Percentiles rank a stretch among this genome's conserved stretches.
phyloP scores from a whole-genome alignment of 805 yeast species.

The Schwanniomyces occidentalis region DNA sequence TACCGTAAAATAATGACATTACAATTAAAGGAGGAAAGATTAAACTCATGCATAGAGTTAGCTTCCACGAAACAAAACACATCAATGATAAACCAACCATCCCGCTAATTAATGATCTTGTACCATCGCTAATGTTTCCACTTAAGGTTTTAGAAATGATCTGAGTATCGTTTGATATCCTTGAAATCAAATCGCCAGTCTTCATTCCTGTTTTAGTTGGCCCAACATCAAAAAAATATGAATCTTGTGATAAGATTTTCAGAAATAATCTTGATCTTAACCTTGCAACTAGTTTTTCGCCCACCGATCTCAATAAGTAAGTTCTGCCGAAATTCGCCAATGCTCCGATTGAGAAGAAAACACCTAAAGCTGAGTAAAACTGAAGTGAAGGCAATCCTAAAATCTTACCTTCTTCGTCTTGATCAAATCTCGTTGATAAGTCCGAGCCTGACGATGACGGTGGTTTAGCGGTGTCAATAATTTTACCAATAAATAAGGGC shows the following conservation, averaged over 20 bases:
- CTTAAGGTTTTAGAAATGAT: constrained; percentile 84
- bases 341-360: constrained; percentile 71
- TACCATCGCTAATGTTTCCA: constrained; percentile 89
- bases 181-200: constrained; percentile 88
- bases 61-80: constrained; percentile 79
- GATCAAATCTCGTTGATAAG: neutral
- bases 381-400: constrained; percentile 63
- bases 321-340: constrained; percentile 79
- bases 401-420: constrained; percentile 9
- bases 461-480: constrained; percentile 57
- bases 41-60: constrained; percentile 78
- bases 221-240: constrained; percentile 85
- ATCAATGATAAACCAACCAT: constrained; percentile 88
- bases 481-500: constrained; percentile 83
- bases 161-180: constrained; percentile 86
- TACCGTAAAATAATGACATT: constrained; percentile 82
- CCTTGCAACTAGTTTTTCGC: constrained; percentile 85
- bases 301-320: constrained; percentile 71
- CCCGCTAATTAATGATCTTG: constrained; percentile 79
- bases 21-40: constrained; percentile 81
- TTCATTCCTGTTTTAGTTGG: constrained; percentile 49
- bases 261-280: constrained; percentile 74
- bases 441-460: constrained; percentile 9
- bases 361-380: constrained; percentile 63
- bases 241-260: constrained; percentile 80